Percentiles rank a stretch among this genome's conserved stretches.
Conservation (phyloP, 1,139 yeast species). For the Kodamaea suecica region DNA sequence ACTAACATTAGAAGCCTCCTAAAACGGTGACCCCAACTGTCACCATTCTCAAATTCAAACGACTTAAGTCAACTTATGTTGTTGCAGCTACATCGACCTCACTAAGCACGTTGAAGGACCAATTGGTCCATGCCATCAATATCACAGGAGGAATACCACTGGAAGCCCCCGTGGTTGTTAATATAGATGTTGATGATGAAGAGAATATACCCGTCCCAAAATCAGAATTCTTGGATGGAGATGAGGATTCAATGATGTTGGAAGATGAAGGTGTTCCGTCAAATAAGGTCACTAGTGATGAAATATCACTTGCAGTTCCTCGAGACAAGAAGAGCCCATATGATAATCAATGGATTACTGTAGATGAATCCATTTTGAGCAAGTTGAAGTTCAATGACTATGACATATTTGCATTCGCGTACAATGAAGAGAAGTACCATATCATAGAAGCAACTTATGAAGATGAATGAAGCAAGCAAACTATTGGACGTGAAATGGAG, state of each 20-base stretch:
- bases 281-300: conserved; percentile 14
- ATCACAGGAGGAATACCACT: conserved; percentile 43
- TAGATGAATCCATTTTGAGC: conserved; percentile 22
- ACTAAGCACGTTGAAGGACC: conserved; percentile 27
- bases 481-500: too few relatives aligned
- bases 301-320: conserved; percentile 41
- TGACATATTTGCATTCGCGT: conserved; percentile 42
- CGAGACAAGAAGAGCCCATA: conserved; percentile 39
- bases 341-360: conserved; percentile 38
- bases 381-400: conserved; percentile 35
- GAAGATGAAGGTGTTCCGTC: too few relatives aligned
- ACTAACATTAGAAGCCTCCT: conserved; percentile 17
- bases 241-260: conserved; percentile 9
- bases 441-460: conserved; percentile 44
- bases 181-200: conserved; percentile 7
- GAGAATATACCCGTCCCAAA: conserved; percentile 11
- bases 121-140: conserved; percentile 38
- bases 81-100: conserved; percentile 32
- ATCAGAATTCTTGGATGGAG: conserved; percentile 9
- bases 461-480: conserved; percentile 23
- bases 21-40: conserved; percentile 4
- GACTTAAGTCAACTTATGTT: conserved; percentile 42
- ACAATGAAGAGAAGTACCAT: conserved; percentile 35
- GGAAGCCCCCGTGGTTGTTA: conserved; percentile 8
- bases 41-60: conserved; percentile 43